Base-by-base conservation (phyloP, 495 filamentous ascomycete genomes). In the Hypoxylon perforatum region DNA sequence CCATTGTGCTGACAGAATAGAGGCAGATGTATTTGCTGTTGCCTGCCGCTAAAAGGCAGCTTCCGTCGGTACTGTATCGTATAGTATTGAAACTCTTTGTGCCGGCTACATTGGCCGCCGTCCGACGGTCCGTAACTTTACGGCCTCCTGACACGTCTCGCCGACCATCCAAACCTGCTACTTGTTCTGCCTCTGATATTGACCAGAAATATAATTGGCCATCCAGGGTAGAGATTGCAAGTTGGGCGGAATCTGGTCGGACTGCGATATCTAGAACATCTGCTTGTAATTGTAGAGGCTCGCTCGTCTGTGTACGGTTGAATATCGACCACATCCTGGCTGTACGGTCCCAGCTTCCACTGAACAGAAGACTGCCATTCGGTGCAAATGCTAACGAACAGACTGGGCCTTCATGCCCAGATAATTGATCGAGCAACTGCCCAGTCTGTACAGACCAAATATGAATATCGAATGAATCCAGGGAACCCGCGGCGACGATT, bases 371-470 rank as follows among this genome's bases (percentile, higher is more conserved):
- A 46, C 87, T 86, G 23, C 94, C 93, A 73, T 95, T 89, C 0
- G 93, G 91, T 14, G 93, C 89, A 72, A 99, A 99, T 3, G 92
- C 87, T 19, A 99, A 80, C 2, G 90, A 89, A 5, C 92, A 91
- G 14, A 99, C 88, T 10, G 96, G 95, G 0, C 94, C 95, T 77
- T 98, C 95, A 67, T 99, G 95, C 8, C 96, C 95, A 8, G 93
- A 84, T 12, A 99, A 84, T 60, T 90, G 89, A 70, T 99, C 95
- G 4, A 99, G 86, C 45, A 98, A 82, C 75, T 99, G 95, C 9
- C 95, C 95, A 3, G 95, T 99, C 75, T 99, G 96, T 15, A 99
- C 95, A 35, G 92, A 97, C 95, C 95, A 99, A 41, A 97, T 89
- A 72, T 98, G 93, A 45, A 99, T 92, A 75, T 98, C 93, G 66